A percentile compares a stretch with the other conserved stretches of the same genome.
phyloP scores from a whole-genome alignment of 495 filamentous ascomycete species.

The Lentithecium fluviatile region DNA sequence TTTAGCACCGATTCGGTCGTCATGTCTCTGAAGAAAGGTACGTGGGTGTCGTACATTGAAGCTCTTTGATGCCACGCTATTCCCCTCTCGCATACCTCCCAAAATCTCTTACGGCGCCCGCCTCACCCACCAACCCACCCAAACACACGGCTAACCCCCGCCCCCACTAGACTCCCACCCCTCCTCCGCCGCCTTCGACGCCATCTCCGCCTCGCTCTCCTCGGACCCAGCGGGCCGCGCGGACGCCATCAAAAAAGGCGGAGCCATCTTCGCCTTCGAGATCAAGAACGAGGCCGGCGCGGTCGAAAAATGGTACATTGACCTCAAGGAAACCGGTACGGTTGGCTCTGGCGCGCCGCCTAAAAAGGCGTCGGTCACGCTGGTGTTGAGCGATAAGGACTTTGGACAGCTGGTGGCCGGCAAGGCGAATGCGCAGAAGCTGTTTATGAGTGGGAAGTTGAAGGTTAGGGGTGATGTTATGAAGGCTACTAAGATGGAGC shows the following conservation, averaged over 20 bases:
- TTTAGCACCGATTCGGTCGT: conserved; percentile 37
- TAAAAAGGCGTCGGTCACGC: conserved; percentile 80
- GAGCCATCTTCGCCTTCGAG: conserved; percentile 85
- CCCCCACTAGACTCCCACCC: conserved; percentile 71
- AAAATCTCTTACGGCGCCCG: too few species aligned
- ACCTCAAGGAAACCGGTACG: conserved; percentile 84
- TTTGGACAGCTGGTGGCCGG: conserved; percentile 79
- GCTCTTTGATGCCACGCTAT: not conserved
- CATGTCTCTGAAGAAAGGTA: conserved; percentile 87
- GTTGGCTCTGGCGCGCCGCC: conserved; percentile 73
- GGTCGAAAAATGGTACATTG: conserved; percentile 86
- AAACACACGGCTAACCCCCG: conserved; percentile 1
- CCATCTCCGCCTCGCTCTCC: conserved; percentile 72
- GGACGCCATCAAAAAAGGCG: conserved; percentile 81
- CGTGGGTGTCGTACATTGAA: conserved; percentile 15
- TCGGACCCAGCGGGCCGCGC: conserved; percentile 71
- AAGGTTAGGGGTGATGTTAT: conserved; percentile 98
- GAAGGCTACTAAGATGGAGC: conserved; percentile 97
- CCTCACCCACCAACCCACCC: conserved; percentile 19
- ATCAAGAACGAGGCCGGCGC: conserved; percentile 79
- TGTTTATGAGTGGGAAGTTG: conserved; percentile 96
- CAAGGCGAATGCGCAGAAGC: conserved; percentile 87
- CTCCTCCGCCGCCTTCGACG: conserved; percentile 86
- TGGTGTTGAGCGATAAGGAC: conserved; percentile 80
- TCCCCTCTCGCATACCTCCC: too few species aligned